These are phyloP conservation scores for Penicillium goetzii DNA, from an alignment of 495 filamentous ascomycete species.

Conservation along the genomic window DNA sequence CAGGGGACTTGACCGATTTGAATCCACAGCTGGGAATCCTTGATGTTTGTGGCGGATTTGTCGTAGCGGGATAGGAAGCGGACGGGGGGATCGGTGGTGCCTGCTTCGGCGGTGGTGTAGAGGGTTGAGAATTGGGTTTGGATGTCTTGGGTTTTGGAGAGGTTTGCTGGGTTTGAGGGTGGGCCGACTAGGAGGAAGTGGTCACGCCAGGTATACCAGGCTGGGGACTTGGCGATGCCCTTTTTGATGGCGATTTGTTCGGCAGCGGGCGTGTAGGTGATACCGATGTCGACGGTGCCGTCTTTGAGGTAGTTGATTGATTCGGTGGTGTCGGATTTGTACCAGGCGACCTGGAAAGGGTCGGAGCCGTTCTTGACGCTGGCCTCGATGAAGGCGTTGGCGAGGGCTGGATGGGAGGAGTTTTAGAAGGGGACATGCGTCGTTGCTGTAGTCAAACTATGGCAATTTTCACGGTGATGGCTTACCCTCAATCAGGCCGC, in stretches of 20 bases:
- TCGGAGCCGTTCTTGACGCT: slow-evolving; percentile 30
- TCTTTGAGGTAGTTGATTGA: slow-evolving; percentile 44
- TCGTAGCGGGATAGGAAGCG: slow-evolving; percentile 48
- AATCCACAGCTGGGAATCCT: slow-evolving; percentile 50
- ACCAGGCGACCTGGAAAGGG: slow-evolving; percentile 45
- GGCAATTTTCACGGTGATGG: background rate
- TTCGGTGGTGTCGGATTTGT: slow-evolving; percentile 46
- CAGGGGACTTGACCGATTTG: slow-evolving; percentile 50
- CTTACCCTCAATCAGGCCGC: slow-evolving; percentile 39
- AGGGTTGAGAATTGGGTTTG: slow-evolving; percentile 36
- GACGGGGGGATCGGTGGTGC: slow-evolving; percentile 25
- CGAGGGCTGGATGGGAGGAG: slow-evolving; percentile 31
- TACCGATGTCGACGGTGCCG: slow-evolving; percentile 41
- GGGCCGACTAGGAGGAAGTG: slow-evolving; percentile 47
- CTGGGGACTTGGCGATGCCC: slow-evolving; percentile 33
- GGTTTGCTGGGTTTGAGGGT: slow-evolving; percentile 34
- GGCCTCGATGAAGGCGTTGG: slow-evolving; percentile 41
- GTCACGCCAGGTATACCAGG: slow-evolving; percentile 44
- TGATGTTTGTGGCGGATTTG: slow-evolving; percentile 53
- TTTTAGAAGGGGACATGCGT: background rate
- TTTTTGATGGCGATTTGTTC: slow-evolving; percentile 42
- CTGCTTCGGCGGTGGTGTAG: slow-evolving; percentile 30
- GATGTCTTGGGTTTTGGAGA: slow-evolving; percentile 27
- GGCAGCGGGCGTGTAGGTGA: slow-evolving; percentile 46
- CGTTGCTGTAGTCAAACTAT: background rate